A percentile compares a stretch with the other conserved stretches of the same genome.
phyloP scores from a whole-genome alignment of 2,329 filamentous ascomycete species.

The Botryotinia calthae region DNA sequence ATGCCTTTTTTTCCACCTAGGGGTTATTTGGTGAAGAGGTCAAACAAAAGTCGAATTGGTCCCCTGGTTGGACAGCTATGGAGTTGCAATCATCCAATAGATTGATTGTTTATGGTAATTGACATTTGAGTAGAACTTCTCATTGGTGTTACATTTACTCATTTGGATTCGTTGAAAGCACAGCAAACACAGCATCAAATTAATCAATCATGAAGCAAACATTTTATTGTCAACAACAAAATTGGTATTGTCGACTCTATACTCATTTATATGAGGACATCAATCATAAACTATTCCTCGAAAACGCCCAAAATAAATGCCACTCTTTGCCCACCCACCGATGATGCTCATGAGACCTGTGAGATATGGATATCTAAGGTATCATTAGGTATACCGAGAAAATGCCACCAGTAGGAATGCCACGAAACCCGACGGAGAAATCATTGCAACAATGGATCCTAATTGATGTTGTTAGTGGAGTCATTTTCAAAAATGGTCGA shows the following conservation, averaged over 20 bases:
- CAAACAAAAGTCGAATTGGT: not conserved
- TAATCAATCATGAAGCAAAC: not conserved
- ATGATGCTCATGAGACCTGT: conserved; percentile 14
- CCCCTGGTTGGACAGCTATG: not conserved
- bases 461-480: conserved; percentile 28
- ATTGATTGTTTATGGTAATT: not conserved
- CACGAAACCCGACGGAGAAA: conserved; percentile 18
- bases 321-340: conserved; percentile 1
- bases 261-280: not conserved
- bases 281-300: conserved; percentile 8
- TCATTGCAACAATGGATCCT: conserved; percentile 41
- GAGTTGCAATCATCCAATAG: not conserved
- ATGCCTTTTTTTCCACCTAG: not conserved
- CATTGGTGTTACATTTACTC: not conserved
- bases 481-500: conserved; percentile 2
- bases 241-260: not conserved
- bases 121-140: not conserved
- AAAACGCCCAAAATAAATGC: conserved; percentile 15
- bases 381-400: conserved; percentile 10
- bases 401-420: conserved; percentile 19
- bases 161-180: conserved; percentile 1
- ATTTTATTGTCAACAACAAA: not conserved
- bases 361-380: conserved; percentile 14
- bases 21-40: not conserved
- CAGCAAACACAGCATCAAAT: not conserved